Evolutionary conservation across 2,329 filamentous ascomycete genomes (phyloP).

Genomic region (Ceratocystis smalleyi): DNA sequence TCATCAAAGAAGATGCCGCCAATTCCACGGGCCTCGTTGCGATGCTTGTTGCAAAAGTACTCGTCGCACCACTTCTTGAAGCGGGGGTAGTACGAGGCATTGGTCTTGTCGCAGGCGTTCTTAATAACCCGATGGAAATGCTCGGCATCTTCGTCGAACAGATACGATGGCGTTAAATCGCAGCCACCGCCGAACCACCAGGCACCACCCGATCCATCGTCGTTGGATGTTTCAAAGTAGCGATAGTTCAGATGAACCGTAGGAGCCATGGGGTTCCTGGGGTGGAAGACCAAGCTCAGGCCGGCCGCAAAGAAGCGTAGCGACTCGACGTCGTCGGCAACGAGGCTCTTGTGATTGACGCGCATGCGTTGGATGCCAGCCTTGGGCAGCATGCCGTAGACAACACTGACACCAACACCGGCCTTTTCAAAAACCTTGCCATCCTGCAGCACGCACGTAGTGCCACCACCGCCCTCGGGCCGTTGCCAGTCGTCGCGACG

Average conservation of each 20-base stretch:
- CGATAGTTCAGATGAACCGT: constrained; percentile 97
- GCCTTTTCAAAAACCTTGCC: constrained; percentile 97
- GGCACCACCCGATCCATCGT: constrained; percentile 62
- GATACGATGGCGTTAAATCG: constrained; percentile 80
- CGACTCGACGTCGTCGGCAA: constrained; percentile 53
- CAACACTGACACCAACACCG: constrained; percentile 85
- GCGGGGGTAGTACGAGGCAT: constrained; percentile 76
- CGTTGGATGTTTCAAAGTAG: constrained; percentile 90
- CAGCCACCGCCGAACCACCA: constrained; percentile 99
- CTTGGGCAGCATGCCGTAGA: constrained; percentile 80
- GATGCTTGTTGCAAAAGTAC: constrained; percentile 91
- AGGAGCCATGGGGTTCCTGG: constrained; percentile 87
- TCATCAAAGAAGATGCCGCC: constrained; percentile 99
- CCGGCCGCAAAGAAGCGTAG: constrained; percentile 93
- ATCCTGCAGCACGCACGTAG: constrained; percentile 87
- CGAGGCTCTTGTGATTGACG: constrained; percentile 80
- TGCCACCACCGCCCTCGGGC: constrained; percentile 78
- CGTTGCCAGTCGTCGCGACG: constrained; percentile 73
- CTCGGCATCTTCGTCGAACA: constrained; percentile 92
- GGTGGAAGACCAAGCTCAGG: constrained; percentile 83
- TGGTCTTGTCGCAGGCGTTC: constrained; percentile 81
- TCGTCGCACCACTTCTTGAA: constrained; percentile 99
- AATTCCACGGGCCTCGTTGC: constrained; percentile 69
- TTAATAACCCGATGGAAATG: constrained; percentile 95
- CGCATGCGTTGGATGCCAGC: constrained; percentile 86